Evolutionary conservation across 768 basidiomycete species (phyloP).

Genomic region (Naganishia vishniacii): DNA sequence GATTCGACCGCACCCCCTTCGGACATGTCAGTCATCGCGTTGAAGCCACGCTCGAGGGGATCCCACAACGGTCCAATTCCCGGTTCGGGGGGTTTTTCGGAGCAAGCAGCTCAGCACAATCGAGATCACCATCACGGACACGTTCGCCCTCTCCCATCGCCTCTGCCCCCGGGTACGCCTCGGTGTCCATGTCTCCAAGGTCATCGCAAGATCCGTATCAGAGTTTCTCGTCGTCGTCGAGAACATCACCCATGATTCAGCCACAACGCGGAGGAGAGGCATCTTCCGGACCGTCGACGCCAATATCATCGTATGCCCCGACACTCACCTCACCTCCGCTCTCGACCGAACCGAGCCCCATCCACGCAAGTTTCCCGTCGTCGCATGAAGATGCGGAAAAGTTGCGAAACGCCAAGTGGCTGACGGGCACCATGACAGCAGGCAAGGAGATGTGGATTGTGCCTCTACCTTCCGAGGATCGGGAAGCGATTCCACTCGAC

Average conservation of each 20-base stretch:
- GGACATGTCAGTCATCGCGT: constrained; percentile 27
- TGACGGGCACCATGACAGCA: constrained; percentile 23
- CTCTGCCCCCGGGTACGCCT: not conserved
- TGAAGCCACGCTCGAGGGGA: constrained; percentile 21
- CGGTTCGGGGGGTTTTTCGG: constrained; percentile 25
- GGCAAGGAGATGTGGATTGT: constrained; percentile 30
- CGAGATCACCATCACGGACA: constrained; percentile 21
- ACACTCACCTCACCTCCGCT: constrained; percentile 2
- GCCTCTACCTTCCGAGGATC: constrained; percentile 25
- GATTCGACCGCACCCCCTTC: constrained; percentile 27
- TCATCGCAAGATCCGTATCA: constrained; percentile 19
- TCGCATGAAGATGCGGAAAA: not conserved
- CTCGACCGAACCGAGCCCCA: constrained; percentile 3
- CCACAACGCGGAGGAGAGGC: not conserved
- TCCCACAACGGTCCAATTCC: constrained; percentile 17
- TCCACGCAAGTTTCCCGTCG: not conserved
- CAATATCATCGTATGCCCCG: not conserved
- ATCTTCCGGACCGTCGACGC: constrained; percentile 2
- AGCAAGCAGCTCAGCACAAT: not conserved
- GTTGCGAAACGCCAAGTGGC: constrained; percentile 11
- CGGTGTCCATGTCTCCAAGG: constrained; percentile 11
- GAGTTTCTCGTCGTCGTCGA: not conserved
- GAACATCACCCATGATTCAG: not conserved
- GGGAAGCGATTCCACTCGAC: constrained; percentile 21
- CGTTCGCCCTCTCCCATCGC: constrained; percentile 29